Conservation (phyloP, 352 stramenopile species). For the Thalassiosira exigua region DNA sequence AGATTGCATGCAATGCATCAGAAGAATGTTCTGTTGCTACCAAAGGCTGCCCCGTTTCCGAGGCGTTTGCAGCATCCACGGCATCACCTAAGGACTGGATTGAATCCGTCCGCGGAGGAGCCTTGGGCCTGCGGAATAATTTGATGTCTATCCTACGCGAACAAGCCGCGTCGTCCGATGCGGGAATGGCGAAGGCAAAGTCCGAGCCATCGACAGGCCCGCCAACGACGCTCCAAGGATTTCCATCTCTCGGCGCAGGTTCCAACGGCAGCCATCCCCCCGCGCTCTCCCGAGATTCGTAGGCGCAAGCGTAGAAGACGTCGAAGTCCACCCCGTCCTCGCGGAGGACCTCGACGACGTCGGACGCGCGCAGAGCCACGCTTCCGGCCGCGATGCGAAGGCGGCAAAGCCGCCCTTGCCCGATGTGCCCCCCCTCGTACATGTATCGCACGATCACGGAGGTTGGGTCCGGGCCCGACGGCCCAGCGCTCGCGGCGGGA, state of each 20-base stretch:
- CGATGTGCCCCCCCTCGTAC: conserved; percentile 39
- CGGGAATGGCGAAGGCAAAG: too few species aligned
- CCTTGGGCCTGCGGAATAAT: too few species aligned
- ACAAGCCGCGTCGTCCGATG: too few species aligned
- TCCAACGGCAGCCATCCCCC: conserved; percentile 54
- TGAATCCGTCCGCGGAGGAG: too few species aligned
- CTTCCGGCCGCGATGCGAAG: conserved; percentile 1
- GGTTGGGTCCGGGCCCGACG: background rate
- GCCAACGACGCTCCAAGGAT: too few species aligned
- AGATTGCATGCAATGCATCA: conserved; percentile 36
- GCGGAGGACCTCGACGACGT: conserved; percentile 21
- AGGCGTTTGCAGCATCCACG: too few species aligned
- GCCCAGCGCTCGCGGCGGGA: background rate
- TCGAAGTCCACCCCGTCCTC: conserved; percentile 52
- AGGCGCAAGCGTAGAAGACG: conserved; percentile 48
- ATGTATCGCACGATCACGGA: conserved; percentile 49
- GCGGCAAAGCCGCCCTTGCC: conserved; percentile 40
- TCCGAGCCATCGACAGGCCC: too few species aligned
- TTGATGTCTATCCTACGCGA: too few species aligned
- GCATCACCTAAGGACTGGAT: too few species aligned
- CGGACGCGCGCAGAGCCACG: background rate
- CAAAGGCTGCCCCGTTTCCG: too few species aligned
- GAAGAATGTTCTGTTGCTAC: conserved; percentile 41
- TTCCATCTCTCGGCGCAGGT: conserved; percentile 17
- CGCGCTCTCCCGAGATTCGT: conserved; percentile 31